Percentiles rank a stretch among this genome's conserved stretches.
Evolutionary conservation across 495 filamentous ascomycete genomes (phyloP).

Genomic region (Pseudotulostoma volvatum): DNA sequence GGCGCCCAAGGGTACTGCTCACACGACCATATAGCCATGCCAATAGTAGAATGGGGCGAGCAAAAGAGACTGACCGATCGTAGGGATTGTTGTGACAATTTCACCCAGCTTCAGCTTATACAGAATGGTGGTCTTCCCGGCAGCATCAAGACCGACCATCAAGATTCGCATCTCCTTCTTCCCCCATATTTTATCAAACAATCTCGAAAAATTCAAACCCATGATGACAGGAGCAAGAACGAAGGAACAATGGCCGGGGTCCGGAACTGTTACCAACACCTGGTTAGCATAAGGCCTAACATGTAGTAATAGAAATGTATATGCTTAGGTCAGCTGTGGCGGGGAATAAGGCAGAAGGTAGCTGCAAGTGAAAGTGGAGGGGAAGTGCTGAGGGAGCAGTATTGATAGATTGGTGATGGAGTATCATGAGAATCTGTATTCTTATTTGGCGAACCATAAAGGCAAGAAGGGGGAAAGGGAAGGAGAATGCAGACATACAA

Average conservation of each 20-base stretch:
- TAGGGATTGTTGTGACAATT: slow-evolving; percentile 99
- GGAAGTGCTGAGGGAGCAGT: too few relatives aligned
- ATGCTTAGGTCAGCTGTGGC: too few relatives aligned
- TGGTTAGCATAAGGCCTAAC: background rate
- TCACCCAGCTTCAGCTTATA: slow-evolving; percentile 99
- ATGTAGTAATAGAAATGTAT: slow-evolving; percentile 1
- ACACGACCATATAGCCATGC: too few relatives aligned
- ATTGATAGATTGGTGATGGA: too few relatives aligned
- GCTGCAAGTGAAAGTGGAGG: too few relatives aligned
- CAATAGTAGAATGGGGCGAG: too few relatives aligned
- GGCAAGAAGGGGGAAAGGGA: too few relatives aligned
- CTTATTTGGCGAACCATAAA: too few relatives aligned
- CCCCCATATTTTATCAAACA: slow-evolving; percentile 90
- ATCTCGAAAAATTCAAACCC: slow-evolving; percentile 86
- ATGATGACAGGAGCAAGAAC: slow-evolving; percentile 45
- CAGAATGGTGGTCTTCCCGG: slow-evolving; percentile 99
- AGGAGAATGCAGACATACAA: too few relatives aligned
- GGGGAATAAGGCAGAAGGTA: too few relatives aligned
- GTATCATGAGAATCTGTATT: too few relatives aligned
- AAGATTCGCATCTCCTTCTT: slow-evolving; percentile 99
- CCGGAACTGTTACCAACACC: background rate
- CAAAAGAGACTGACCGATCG: slow-evolving; percentile 66
- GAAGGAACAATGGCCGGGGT: background rate
- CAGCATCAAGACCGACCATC: slow-evolving; percentile 98
- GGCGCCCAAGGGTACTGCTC: too few relatives aligned